Evolutionary conservation across 306 rosid genomes (phyloP), one percentile per base, ranked within the genome.

Genomic region (Quercus robur): DNA sequence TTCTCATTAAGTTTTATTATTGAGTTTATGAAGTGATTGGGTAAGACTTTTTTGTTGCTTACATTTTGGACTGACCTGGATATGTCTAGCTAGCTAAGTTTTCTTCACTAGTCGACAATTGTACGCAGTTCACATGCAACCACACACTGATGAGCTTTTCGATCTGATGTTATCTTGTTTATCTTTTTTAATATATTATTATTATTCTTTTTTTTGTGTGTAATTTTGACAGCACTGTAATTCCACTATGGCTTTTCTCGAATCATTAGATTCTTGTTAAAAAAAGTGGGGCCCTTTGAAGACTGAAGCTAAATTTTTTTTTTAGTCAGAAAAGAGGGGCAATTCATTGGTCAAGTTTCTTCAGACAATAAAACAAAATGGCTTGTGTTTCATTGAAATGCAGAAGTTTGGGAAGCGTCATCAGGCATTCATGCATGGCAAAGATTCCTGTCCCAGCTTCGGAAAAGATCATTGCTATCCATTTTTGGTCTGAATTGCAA

Each of bases 381-480:
- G 88, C 79, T 77, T 90, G 84, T 85, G 28, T 74, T 87, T 79
- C 88, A 83, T 83, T 83, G 75, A 89, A 90, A 88, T 75, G 69
- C 83, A 30, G 88, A 88, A 87, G 83, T 94, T 67, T 90, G 92
- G 93, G 46, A 86, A 86, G 79, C 88, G 78, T 71, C 97, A 91
- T 7, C 87, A 86, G 79, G 74, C 76, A 18, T 86, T 92, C 86
- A 80, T 86, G 81, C 81, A 68, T 78, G 88, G 86, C 12, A 83
- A 78, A 33, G 87, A 76, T 79, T 81, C 88, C 77, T 94, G 97
- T 90, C 90, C 91, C 49, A 83, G 85, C 82, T 92, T 86, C 78
- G 89, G 86, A 63, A 86, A 82, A 85, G 93, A 89, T 85, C 97
- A 94, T 78, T 87, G 93, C 90, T 90, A 87, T 79, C 97, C 93